A percentile compares a stretch with the other conserved stretches of the same genome.
These are phyloP conservation scores for Wickerhamiella sergipiensis DNA, from an alignment of 805 yeast species.

Conservation along the genomic window DNA sequence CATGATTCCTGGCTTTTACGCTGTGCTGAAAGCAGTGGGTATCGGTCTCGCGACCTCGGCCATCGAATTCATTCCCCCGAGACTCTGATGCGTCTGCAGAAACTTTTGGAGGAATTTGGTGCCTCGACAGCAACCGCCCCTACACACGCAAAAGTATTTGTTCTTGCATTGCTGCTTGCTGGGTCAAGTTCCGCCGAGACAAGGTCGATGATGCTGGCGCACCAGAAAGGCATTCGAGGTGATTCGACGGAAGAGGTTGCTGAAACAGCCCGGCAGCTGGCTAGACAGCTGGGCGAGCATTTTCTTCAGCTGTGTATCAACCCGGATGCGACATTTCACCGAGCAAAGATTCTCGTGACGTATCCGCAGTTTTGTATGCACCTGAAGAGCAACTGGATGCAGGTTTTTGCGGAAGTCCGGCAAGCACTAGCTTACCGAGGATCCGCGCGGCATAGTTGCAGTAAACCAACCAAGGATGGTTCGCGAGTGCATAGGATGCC, in stretches of 20 bases:
- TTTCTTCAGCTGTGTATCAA: neutral
- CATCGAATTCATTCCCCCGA: neutral
- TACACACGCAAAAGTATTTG: neutral
- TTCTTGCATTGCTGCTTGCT: neutral
- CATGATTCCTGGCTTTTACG: neutral
- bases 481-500: too few relatives aligned
- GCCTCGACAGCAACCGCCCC: neutral
- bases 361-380: neutral
- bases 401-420: neutral
- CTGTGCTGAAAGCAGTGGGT: neutral
- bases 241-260: neutral
- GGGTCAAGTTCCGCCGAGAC: neutral
- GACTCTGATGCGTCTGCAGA: neutral
- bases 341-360: neutral
- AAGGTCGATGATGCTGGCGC: neutral
- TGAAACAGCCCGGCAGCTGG: neutral
- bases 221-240: neutral
- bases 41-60: neutral
- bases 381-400: neutral
- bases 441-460: neutral
- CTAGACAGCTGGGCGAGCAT: neutral
- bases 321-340: neutral
- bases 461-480: neutral
- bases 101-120: neutral
- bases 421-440: neutral